Base-by-base conservation (phyloP, 2,329 filamentous ascomycete species). In the Cladosporium sp. region DNA sequence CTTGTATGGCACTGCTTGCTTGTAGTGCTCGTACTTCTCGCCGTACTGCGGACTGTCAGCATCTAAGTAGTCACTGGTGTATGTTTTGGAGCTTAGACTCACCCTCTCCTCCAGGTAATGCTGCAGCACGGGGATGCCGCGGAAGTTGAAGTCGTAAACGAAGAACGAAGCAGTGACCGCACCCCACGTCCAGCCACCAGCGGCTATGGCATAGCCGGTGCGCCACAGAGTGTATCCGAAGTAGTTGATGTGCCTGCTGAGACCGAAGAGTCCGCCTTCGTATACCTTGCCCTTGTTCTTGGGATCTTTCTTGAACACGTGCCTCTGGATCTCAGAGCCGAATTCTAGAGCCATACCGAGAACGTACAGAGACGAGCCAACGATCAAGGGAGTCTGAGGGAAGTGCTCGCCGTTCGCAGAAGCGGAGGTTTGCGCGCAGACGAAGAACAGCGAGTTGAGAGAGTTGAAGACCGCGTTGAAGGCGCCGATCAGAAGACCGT, bases 401-500 rank as follows among this genome's bases (percentile, higher is more conserved):
- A 75, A 76, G 44, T 65, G 62, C 53, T 73, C 66, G 41, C 65
- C 65, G 43, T 67, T 65, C 34, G 58, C 57, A 14, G 69, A 72
- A 2, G 73, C 72, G 22, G 76, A 79, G 0, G 77, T 79, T 13
- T 73, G 67, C 2, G 72, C 62, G 38, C 73, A 72, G 32, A 80
- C 66, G 58, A 82, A 77, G 13, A 82, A 68, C 11, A 85, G 72
- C 0, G 75, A 73, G 65, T 79, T 83, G 31, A 76, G 11, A n/a
- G 71, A 71, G 69, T 84, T 84, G 62, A 76, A 63, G 9, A 78
- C 34, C 0, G 74, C 73, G 65, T 85, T 85, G 71, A 78, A 81
- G 2, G 64, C 46, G 11, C 69, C 68, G 11, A 85, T 71, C 2
- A 65, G 53, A 0, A 74, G 40, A 0, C 79, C 79, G 2, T 67